Conservation (phyloP, 495 filamentous ascomycete genomes). For the Corynascus novoguineensis region DNA sequence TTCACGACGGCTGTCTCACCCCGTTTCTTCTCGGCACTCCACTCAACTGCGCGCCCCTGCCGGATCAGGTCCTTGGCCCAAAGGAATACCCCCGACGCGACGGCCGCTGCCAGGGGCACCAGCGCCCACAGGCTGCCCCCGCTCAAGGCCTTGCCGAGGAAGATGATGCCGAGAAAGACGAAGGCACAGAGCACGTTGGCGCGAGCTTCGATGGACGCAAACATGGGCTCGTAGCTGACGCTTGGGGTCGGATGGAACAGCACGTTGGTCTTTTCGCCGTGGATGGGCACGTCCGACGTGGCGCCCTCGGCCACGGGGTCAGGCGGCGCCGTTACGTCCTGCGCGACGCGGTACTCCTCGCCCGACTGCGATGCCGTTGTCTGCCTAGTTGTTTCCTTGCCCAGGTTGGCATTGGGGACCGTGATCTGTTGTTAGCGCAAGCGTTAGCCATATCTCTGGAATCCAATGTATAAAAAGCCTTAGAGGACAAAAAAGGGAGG, state of each 20-base stretch:
- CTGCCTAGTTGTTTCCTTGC: slow-evolving; percentile 61
- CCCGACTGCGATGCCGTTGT: slow-evolving; percentile 53
- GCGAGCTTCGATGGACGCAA: slow-evolving; percentile 64
- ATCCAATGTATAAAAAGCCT: background rate
- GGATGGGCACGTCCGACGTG: slow-evolving; percentile 90
- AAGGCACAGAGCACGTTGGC: slow-evolving; percentile 61
- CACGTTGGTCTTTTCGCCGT: slow-evolving; percentile 92
- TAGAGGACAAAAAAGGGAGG: background rate
- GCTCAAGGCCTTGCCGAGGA: slow-evolving; percentile 69
- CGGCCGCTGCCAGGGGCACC: slow-evolving; percentile 61
- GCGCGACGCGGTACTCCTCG: slow-evolving; percentile 71
- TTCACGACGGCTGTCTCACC: slow-evolving; percentile 79
- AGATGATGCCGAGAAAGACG: slow-evolving; percentile 64
- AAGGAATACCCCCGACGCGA: slow-evolving; percentile 70
- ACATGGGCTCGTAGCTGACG: slow-evolving; percentile 81
- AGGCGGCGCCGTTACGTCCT: slow-evolving; percentile 87
- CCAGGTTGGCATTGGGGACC: slow-evolving; percentile 85
- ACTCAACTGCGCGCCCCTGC: slow-evolving; percentile 78
- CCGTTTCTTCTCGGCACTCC: slow-evolving; percentile 77
- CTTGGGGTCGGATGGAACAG: slow-evolving; percentile 92
- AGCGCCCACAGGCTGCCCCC: slow-evolving; percentile 71
- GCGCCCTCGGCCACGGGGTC: slow-evolving; percentile 73
- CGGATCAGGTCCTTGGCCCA: slow-evolving; percentile 84
- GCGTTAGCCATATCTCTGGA: background rate
- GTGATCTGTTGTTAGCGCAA: slow-evolving; percentile 56